Evolutionary conservation across 306 rosid species (phyloP).

Genomic region (Mimosa pudica): DNA sequence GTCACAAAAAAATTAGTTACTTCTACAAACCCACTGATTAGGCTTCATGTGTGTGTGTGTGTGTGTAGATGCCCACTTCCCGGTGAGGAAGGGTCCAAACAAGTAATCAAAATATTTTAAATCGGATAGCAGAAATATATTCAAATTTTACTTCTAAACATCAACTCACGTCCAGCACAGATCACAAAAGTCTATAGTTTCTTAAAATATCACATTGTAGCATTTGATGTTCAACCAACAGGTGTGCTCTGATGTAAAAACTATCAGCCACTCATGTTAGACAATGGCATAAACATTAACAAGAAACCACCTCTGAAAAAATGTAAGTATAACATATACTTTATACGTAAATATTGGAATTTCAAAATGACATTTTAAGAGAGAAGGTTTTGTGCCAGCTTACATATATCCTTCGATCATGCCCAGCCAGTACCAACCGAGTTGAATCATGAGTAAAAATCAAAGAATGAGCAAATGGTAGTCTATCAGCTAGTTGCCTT

Average conservation of each 20-base stretch:
- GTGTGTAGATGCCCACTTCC: neutral
- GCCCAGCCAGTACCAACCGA: constrained; percentile 81
- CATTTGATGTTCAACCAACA: neutral
- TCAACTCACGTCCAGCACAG: neutral
- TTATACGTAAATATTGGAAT: neutral
- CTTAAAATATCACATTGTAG: neutral
- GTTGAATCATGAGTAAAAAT: constrained; percentile 87
- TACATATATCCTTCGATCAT: constrained; percentile 87
- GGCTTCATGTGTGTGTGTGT: neutral
- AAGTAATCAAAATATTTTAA: neutral
- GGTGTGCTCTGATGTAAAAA: neutral
- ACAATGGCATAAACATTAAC: neutral
- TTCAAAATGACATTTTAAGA: neutral
- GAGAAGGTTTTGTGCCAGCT: constrained; percentile 31
- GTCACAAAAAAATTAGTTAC: neutral
- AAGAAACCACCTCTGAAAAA: neutral
- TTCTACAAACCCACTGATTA: neutral
- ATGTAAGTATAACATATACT: constrained; percentile 2
- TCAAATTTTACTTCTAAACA: neutral
- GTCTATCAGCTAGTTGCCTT: constrained; percentile 58
- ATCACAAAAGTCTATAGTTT: neutral
- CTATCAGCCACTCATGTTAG: neutral
- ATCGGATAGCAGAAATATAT: neutral
- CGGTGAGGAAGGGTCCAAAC: neutral
- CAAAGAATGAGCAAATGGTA: constrained; percentile 90